Percentiles rank a stretch among this genome's conserved stretches.
phyloP scores from a whole-genome alignment of 495 filamentous ascomycete species.

The Aspergillus campestris region DNA sequence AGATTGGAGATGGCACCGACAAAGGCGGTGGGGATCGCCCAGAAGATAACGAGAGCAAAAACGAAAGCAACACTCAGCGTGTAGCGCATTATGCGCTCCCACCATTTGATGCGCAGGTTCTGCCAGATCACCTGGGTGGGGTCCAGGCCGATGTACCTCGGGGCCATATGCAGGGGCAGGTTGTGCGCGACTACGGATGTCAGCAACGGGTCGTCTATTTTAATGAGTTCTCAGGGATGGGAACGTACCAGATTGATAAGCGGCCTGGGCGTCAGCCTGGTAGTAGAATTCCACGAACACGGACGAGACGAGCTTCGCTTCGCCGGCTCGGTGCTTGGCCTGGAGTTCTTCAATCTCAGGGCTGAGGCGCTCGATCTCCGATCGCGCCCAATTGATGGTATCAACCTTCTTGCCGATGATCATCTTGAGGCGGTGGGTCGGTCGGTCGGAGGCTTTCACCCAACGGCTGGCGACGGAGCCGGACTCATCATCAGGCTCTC shows the following conservation, averaged over 20 bases:
- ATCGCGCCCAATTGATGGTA: conserved; percentile 79
- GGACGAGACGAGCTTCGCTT: conserved; percentile 50
- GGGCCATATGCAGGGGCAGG: conserved; percentile 85
- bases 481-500: conserved; percentile 52
- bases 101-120: conserved; percentile 82
- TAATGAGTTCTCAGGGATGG: not conserved
- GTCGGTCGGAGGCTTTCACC: conserved; percentile 71
- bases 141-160: conserved; percentile 76
- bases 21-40: conserved; percentile 77
- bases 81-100: conserved; percentile 68
- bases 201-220: not conserved
- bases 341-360: conserved; percentile 74
- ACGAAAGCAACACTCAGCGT: conserved; percentile 64
- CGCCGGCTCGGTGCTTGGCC: conserved; percentile 59
- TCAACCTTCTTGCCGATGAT: conserved; percentile 83
- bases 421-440: conserved; percentile 71
- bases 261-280: conserved; percentile 76
- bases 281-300: conserved; percentile 79
- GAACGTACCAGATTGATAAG: conserved; percentile 51
- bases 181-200: conserved; percentile 63
- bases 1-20: conserved; percentile 88
- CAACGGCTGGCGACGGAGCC: conserved; percentile 75
- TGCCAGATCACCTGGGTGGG: conserved; percentile 86
- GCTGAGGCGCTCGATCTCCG: conserved; percentile 70
- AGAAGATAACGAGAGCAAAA: conserved; percentile 79